Evolutionary conservation across 768 basidiomycete species (phyloP).

Genomic region (Rubroboletus satanas): DNA sequence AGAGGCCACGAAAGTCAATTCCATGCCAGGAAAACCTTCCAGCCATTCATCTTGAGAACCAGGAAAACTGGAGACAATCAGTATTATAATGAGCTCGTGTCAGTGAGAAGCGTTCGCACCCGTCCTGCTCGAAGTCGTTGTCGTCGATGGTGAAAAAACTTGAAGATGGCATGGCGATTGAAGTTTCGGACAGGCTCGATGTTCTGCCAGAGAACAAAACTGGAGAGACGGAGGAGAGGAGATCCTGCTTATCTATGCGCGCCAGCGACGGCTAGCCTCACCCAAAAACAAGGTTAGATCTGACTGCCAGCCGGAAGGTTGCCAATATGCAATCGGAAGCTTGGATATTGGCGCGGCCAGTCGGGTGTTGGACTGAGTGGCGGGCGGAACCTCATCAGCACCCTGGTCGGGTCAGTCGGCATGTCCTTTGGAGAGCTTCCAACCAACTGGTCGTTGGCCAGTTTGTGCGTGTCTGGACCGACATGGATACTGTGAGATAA

Average conservation of each 20-base stretch:
- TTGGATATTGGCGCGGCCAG: background rate
- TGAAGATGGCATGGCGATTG: background rate
- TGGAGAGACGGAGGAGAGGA: background rate
- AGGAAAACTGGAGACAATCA: background rate
- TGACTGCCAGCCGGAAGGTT: background rate
- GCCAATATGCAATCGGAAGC: background rate
- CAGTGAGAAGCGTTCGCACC: background rate
- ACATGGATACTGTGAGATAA: background rate
- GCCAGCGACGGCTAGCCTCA: background rate
- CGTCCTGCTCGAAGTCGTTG: background rate
- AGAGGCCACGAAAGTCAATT: background rate
- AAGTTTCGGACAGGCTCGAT: too few species aligned
- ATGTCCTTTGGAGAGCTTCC: slow-evolving; percentile 2
- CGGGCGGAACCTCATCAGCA: background rate
- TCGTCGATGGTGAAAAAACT: too few species aligned
- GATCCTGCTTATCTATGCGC: background rate
- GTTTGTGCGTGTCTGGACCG: background rate
- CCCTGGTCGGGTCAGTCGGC: background rate
- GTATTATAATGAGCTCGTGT: background rate
- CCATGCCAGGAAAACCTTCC: too few species aligned
- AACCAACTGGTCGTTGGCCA: background rate
- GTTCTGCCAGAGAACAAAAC: background rate
- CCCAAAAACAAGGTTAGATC: background rate
- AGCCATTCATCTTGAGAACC: background rate
- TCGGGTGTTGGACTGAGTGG: background rate